These are phyloP conservation scores for Xylariaceae sp. DNA, from an alignment of 2,329 filamentous ascomycete species.

Conservation along the genomic window DNA sequence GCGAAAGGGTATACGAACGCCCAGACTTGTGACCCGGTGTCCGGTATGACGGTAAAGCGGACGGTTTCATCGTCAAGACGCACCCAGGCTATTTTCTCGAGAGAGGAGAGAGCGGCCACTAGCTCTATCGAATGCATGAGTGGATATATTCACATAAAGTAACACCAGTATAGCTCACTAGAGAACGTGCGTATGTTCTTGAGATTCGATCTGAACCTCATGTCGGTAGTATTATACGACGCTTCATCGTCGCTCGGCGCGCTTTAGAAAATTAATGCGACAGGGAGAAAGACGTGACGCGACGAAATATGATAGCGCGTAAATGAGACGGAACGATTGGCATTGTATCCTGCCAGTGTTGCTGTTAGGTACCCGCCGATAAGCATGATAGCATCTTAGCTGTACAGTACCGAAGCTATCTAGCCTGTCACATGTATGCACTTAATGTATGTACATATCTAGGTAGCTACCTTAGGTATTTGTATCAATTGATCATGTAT, in stretches of 20 bases:
- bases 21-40: constrained; percentile 96
- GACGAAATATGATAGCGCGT: constrained; percentile 2
- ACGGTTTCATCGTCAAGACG: constrained; percentile 84
- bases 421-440: neutral
- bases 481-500: no score
- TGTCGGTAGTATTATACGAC: constrained; percentile 39
- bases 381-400: neutral
- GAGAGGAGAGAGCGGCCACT: constrained; percentile 63
- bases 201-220: constrained; percentile 69
- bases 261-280: constrained; percentile 11
- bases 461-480: no score
- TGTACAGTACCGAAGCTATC: no score
- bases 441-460: no score
- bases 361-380: neutral
- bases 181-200: constrained; percentile 69
- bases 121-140: constrained; percentile 50
- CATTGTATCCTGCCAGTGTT: neutral
- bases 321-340: neutral
- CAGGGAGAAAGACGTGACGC: constrained; percentile 14
- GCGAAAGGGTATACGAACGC: constrained; percentile 60
- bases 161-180: constrained; percentile 46
- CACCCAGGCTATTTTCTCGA: constrained; percentile 87
- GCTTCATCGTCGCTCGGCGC: constrained; percentile 18
- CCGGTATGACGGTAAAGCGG: constrained; percentile 93
- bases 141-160: neutral